Evolutionary conservation across 2,329 filamentous ascomycete species (phyloP).

Genomic region (Madurella fahalii): DNA sequence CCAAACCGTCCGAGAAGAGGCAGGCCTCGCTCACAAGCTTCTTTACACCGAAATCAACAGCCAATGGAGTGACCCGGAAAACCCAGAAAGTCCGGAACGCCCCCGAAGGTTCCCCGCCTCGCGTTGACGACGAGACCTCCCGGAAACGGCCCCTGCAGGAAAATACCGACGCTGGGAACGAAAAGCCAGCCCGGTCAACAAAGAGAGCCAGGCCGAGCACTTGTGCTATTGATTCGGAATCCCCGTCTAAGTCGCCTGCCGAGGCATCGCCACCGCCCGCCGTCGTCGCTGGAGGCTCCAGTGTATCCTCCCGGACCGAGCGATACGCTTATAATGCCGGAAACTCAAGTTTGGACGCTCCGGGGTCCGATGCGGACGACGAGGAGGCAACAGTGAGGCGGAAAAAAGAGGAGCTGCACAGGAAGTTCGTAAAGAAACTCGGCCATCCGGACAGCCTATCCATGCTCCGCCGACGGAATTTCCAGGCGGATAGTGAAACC

Average conservation of each 20-base stretch:
- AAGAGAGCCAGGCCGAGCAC: slow-evolving; percentile 43
- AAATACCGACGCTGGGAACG: slow-evolving; percentile 42
- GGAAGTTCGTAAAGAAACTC: slow-evolving; percentile 84
- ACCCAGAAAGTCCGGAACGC: background rate
- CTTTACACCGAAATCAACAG: slow-evolving; percentile 61
- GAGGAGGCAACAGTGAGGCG: slow-evolving; percentile 46
- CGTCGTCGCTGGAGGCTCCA: slow-evolving; percentile 20
- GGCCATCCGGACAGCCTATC: slow-evolving; percentile 78
- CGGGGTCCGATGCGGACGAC: slow-evolving; percentile 39
- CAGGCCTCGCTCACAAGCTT: slow-evolving; percentile 85
- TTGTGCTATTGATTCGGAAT: slow-evolving; percentile 26
- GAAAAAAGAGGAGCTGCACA: slow-evolving; percentile 69
- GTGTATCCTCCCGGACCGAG: slow-evolving; percentile 41
- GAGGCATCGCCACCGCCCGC: slow-evolving; percentile 24
- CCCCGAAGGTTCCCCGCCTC: slow-evolving; percentile 23
- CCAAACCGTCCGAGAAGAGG: slow-evolving; percentile 53
- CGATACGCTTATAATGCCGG: slow-evolving; percentile 49
- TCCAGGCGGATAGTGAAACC: slow-evolving; percentile 49
- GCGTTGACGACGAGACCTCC: slow-evolving; percentile 18
- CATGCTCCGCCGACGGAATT: slow-evolving; percentile 59
- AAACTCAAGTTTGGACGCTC: slow-evolving; percentile 36
- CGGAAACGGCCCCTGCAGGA: slow-evolving; percentile 52
- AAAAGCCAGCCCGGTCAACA: slow-evolving; percentile 33
- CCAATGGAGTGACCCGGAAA: slow-evolving; percentile 37
- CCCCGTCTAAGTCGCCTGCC: slow-evolving; percentile 37